Conservation (phyloP, 176 grass and related monocot genomes). For the Ananas comosus region DNA sequence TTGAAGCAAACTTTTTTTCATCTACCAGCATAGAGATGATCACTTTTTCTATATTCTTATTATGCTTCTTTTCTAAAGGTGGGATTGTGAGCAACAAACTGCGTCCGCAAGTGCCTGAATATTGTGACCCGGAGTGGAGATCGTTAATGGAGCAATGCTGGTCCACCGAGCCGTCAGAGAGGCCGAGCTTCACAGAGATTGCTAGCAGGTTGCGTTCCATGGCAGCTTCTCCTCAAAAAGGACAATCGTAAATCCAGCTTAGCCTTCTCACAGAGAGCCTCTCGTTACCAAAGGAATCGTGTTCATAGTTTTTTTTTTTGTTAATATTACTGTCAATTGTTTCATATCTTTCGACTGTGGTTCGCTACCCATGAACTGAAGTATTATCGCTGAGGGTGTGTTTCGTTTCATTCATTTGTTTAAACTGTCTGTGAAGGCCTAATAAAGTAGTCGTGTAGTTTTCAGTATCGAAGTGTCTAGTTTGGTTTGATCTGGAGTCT, state of each 20-base stretch:
- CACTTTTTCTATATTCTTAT: not conserved
- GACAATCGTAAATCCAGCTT: slow-evolving; percentile 32
- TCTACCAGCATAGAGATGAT: no score
- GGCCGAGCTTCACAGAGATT: slow-evolving; percentile 73
- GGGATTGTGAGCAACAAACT: slow-evolving; percentile 85
- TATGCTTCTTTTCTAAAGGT: slow-evolving; percentile 30
- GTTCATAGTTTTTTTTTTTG: slow-evolving; percentile 34
- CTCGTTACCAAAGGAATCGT: slow-evolving; percentile 7
- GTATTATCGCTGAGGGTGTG: slow-evolving; percentile 25
- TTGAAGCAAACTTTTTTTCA: not conserved
- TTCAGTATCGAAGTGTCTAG: slow-evolving; percentile 36
- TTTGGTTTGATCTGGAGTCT: slow-evolving; percentile 9
- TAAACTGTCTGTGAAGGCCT: slow-evolving; percentile 40
- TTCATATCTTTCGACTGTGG: slow-evolving; percentile 52
- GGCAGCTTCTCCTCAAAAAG: slow-evolving; percentile 51
- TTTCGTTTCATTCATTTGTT: slow-evolving; percentile 72
- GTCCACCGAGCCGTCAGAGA: slow-evolving; percentile 67
- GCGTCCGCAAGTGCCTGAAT: slow-evolving; percentile 61
- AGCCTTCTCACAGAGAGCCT: not conserved
- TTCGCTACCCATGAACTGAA: slow-evolving; percentile 25
- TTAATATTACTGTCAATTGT: slow-evolving; percentile 42
- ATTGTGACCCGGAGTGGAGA: slow-evolving; percentile 81
- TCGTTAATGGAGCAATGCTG: slow-evolving; percentile 96
- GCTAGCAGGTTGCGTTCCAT: slow-evolving; percentile 64
- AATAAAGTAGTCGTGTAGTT: slow-evolving; percentile 41